These are phyloP conservation scores for Kalanchoe fedtschenkoi DNA, from an alignment of 164 flowering plant species.

Conservation along the genomic window DNA sequence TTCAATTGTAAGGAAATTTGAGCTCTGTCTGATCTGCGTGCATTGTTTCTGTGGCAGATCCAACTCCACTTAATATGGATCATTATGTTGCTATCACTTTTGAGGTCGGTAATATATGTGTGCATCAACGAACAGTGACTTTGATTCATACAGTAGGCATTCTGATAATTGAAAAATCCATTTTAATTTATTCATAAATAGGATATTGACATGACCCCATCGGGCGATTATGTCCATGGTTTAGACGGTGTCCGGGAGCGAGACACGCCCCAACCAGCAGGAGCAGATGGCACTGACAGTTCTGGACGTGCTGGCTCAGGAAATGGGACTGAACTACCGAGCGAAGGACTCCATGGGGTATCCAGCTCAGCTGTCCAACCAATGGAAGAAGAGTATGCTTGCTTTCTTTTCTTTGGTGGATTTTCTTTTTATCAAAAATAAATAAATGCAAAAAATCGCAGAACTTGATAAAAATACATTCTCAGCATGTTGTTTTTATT, in stretches of 20 bases:
- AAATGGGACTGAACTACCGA: conserved; percentile 6
- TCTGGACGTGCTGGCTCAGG: conserved; percentile 10
- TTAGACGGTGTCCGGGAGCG: background rate
- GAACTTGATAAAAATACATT: too few species aligned
- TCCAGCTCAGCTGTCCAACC: background rate
- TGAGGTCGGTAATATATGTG: conserved; percentile 36
- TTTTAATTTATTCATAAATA: background rate
- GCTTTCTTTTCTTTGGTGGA: background rate
- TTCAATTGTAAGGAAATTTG: background rate
- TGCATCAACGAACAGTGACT: background rate
- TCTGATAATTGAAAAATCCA: background rate
- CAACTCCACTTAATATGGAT: conserved; percentile 35
- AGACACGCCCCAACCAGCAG: background rate
- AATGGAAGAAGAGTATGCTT: conserved; percentile 12
- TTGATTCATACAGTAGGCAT: background rate
- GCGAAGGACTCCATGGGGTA: background rate
- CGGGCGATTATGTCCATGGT: background rate
- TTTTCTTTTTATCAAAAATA: background rate
- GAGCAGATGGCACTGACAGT: too few species aligned
- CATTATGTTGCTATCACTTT: conserved; percentile 46
- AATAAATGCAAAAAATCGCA: too few species aligned
- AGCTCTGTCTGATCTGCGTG: too few species aligned
- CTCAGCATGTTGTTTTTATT: background rate
- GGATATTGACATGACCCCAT: background rate
- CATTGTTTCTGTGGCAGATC: conserved; percentile 40